A percentile compares a stretch with the other conserved stretches of the same genome.
Conservation (phyloP, 768 basidiomycete species). For the Paxillus involutus region DNA sequence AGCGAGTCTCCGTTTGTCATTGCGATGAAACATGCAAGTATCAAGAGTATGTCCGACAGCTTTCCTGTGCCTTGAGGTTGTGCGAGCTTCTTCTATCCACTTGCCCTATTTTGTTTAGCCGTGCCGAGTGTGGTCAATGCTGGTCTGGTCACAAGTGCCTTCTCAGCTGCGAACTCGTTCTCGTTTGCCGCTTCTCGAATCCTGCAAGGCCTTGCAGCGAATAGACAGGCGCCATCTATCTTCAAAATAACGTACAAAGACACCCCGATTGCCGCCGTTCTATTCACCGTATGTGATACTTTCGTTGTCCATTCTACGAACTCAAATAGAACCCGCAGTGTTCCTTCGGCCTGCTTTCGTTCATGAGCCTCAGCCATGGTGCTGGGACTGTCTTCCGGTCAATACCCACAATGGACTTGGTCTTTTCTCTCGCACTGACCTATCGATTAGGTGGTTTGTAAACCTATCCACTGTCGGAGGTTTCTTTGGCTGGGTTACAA, state of each 20-base stretch:
- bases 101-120: slow-evolving; percentile 28
- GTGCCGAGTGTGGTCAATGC: slow-evolving; percentile 72
- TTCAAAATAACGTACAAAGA: too few relatives aligned
- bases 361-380: slow-evolving; percentile 61
- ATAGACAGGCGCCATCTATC: slow-evolving; percentile 42
- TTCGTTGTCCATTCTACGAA: too few relatives aligned
- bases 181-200: slow-evolving; percentile 51
- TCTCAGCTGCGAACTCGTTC: slow-evolving; percentile 69
- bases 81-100: not conserved
- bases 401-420: not conserved
- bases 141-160: slow-evolving; percentile 66
- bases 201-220: slow-evolving; percentile 40
- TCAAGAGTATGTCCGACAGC: slow-evolving; percentile 43
- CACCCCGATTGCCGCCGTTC: too few relatives aligned
- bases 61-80: not conserved
- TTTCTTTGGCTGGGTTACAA: slow-evolving; percentile 63
- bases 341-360: slow-evolving; percentile 47
- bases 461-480: slow-evolving; percentile 63
- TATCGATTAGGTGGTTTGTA: slow-evolving; percentile 56
- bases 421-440: not conserved
- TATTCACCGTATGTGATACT: too few relatives aligned
- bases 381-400: slow-evolving; percentile 35
- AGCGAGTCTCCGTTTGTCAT: slow-evolving; percentile 81
- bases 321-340: slow-evolving; percentile 10
- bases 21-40: slow-evolving; percentile 67